Conservation (phyloP, 169 alveolate genomes). For the Sarcocystis neurona region DNA sequence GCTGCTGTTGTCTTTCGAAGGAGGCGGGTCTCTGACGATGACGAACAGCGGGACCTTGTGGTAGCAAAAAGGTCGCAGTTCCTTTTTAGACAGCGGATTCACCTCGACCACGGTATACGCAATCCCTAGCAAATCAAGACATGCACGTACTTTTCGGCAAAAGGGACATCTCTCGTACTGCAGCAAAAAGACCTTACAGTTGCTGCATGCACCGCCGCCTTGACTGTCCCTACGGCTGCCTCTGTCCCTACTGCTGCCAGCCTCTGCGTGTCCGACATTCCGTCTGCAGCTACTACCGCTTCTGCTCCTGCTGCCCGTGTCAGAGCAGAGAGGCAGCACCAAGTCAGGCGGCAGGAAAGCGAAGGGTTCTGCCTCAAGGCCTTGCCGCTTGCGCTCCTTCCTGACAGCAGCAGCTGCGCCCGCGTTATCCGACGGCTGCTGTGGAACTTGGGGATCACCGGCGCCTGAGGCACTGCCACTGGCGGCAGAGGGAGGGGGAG, state of each 20-base stretch:
- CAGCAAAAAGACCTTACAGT: neutral
- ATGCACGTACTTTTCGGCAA: constrained; percentile 43
- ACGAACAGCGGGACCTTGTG: constrained; percentile 25
- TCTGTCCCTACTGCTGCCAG: neutral
- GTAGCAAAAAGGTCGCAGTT: constrained; percentile 20
- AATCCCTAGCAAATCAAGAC: constrained; percentile 27
- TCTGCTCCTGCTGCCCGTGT: too few species aligned
- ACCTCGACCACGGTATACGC: constrained; percentile 51
- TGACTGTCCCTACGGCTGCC: neutral
- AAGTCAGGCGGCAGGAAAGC: too few species aligned
- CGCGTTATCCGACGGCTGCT: too few species aligned
- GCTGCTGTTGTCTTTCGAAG: too few species aligned
- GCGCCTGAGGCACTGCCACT: too few species aligned
- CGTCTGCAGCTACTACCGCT: too few species aligned
- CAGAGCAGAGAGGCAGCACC: too few species aligned
- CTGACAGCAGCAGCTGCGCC: too few species aligned
- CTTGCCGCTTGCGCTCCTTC: too few species aligned
- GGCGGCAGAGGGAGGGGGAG: too few species aligned
- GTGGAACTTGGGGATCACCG: too few species aligned
- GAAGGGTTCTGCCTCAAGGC: too few species aligned
- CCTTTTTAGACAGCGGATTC: constrained; percentile 34
- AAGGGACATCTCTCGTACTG: constrained; percentile 58
- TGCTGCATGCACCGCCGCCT: neutral
- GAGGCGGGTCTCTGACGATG: neutral
- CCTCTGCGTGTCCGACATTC: neutral